Percentiles rank a stretch among this genome's conserved stretches.
Evolutionary conservation across 2,329 filamentous ascomycete species (phyloP).

Genomic region (Botryotinia narcissicola): DNA sequence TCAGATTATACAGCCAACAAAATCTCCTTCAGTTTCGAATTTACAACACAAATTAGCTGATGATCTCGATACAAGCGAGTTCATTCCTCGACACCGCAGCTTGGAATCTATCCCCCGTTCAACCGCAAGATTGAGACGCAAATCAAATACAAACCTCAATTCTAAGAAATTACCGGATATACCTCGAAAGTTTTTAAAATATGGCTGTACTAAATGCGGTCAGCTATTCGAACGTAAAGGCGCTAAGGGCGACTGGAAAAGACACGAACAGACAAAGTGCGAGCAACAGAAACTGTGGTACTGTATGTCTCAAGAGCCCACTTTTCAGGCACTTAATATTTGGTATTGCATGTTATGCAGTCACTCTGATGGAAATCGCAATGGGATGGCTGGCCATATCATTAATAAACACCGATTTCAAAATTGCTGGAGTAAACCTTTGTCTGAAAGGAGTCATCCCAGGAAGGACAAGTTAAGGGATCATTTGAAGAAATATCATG

Average conservation of each 20-base stretch:
- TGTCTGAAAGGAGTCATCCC: constrained; percentile 19
- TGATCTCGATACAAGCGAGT: neutral
- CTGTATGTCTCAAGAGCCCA: constrained; percentile 26
- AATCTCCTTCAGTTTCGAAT: neutral
- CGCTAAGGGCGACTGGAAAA: constrained; percentile 31
- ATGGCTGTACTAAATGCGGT: constrained; percentile 27
- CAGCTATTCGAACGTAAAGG: constrained; percentile 21
- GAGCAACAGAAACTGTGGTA: constrained; percentile 30
- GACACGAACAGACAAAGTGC: constrained; percentile 30
- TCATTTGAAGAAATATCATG: constrained; percentile 29
- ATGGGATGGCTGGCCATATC: constrained; percentile 26
- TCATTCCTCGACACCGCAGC: neutral
- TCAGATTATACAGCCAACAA: neutral
- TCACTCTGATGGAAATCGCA: constrained; percentile 6
- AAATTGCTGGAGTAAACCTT: constrained; percentile 23
- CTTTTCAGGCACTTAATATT: neutral
- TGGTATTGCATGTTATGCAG: constrained; percentile 29
- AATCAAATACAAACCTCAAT: neutral
- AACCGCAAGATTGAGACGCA: neutral
- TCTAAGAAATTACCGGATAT: neutral
- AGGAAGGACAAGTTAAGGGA: constrained; percentile 32
- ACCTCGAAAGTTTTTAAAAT: constrained; percentile 17
- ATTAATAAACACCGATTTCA: constrained; percentile 25
- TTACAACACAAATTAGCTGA: neutral
- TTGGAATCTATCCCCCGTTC: neutral